Evolutionary conservation across 345 rosid genomes (phyloP), one percentile per base, ranked within the genome.

Genomic region (Boechera retrofracta): DNA sequence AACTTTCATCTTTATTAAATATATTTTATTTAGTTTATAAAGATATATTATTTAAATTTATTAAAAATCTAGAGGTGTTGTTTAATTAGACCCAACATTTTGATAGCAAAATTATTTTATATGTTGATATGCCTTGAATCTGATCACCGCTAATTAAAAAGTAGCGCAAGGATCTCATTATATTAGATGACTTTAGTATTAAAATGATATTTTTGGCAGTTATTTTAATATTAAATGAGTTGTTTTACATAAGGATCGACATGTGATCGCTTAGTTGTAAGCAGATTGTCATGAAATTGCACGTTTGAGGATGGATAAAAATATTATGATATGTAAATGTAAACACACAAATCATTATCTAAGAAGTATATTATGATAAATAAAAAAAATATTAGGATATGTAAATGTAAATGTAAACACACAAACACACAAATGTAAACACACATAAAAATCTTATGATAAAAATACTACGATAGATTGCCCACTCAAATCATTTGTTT

Each of bases 261-360:
- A 69, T 62, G 79, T 68, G 79, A 61, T 69, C 10, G 10, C 8
- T 69, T 39, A 53, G 64, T 29, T 48, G 61, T 10, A 61, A 60
- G 48, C 64, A 52, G 13, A 18, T 10, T 33, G 28, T 61, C 55
- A 69, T 52, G 74, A 28, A 60, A 4, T 41, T 13, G 35, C 67
- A 63, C 21, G 36, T 63, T 13, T 10, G 45, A 31, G 16, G 39
- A 31, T 54, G n/a, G 13, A 5, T 55, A 21, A 29, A 29, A 29
- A 28, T 31, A 31, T 0, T 31, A 32, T 7, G 16, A 55, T 7
- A 57, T 55, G 38, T 32, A 58, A 32, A 58, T 31, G 32, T 28
- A 10, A 28, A 54, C 26, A 28, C 5, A 5, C 5, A 51, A 21
- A 21, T 21, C 21, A 21, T 21, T 21, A 21, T 21, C 21, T 21